A percentile compares a stretch with the other conserved stretches of the same genome.
These are phyloP conservation scores for Emiliania huxleyi DNA, from an alignment of 78 protist genomes.

Conservation along the genomic window DNA sequence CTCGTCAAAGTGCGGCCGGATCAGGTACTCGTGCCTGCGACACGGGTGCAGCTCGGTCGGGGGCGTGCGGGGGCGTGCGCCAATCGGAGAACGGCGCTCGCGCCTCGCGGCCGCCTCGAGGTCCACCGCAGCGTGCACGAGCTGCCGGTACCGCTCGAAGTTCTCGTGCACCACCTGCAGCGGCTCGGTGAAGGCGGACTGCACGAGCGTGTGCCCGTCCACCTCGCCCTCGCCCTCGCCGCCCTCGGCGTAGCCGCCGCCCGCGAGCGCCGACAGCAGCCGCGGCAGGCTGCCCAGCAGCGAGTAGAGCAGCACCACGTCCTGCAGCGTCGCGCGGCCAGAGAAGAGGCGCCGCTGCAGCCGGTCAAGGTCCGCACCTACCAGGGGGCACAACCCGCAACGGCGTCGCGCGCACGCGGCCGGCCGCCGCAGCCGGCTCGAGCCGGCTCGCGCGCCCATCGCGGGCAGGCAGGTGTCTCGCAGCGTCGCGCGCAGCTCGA, in stretches of 20 bases:
- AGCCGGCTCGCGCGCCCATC: background rate
- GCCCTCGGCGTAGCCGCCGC: background rate
- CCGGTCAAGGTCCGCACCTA: constrained; percentile 47
- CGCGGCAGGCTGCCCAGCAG: background rate
- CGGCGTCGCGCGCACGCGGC: no score
- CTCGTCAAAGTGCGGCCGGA: constrained; percentile 71
- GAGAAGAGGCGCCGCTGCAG: constrained; percentile 37
- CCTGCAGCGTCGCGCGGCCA: constrained; percentile 41
- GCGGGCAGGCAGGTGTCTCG: background rate
- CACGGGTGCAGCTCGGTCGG: no score
- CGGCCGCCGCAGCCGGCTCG: background rate
- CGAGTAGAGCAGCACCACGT: background rate
- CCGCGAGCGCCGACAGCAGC: background rate
- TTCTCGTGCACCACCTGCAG: background rate
- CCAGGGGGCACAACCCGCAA: no score
- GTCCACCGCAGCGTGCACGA: constrained; percentile 84
- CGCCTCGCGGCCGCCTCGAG: constrained; percentile 31
- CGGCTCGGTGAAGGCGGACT: background rate
- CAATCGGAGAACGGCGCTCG: no score
- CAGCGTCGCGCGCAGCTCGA: constrained; percentile 14
- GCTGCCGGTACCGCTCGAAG: constrained; percentile 23
- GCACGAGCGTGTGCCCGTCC: background rate
- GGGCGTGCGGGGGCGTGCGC: no score
- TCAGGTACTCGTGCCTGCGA: constrained; percentile 74
- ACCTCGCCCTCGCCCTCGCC: background rate